phyloP scores from a whole-genome alignment of 2,329 filamentous ascomycete species.

The Aspergillus fumigatus region DNA sequence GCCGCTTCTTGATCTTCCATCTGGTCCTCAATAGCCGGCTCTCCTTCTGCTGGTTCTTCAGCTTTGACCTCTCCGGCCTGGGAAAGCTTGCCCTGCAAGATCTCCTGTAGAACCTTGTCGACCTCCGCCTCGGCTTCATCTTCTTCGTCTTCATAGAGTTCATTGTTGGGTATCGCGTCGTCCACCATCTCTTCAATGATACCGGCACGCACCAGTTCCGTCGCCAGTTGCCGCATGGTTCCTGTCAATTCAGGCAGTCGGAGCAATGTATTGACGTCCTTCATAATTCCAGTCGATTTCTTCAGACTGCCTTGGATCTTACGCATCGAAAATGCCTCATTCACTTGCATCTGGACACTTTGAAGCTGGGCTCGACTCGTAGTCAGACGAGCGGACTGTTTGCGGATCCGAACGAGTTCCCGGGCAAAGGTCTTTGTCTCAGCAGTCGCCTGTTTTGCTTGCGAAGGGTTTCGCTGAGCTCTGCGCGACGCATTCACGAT shows the following conservation, averaged over 20 bases:
- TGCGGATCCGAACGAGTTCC: constrained; percentile 79
- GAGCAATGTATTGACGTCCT: constrained; percentile 85
- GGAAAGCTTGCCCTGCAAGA: constrained; percentile 75
- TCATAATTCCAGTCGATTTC: constrained; percentile 88
- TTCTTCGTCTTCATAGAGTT: constrained; percentile 64
- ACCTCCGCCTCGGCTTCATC: constrained; percentile 81
- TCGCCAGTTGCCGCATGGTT: constrained; percentile 83
- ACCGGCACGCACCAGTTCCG: constrained; percentile 87
- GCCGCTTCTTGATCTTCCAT: constrained; percentile 85
- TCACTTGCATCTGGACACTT: constrained; percentile 95
- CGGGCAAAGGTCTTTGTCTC: constrained; percentile 85
- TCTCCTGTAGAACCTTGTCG: constrained; percentile 86
- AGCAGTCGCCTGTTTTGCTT: constrained; percentile 70
- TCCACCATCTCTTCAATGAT: constrained; percentile 98
- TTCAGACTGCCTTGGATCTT: constrained; percentile 93
- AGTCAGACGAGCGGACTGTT: constrained; percentile 66
- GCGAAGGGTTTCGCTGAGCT: constrained; percentile 72
- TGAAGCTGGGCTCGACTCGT: constrained; percentile 89
- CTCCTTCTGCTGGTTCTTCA: constrained; percentile 47
- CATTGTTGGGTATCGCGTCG: constrained; percentile 72
- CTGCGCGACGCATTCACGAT: constrained; percentile 81
- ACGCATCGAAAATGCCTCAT: constrained; percentile 89
- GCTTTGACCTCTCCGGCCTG: constrained; percentile 59
- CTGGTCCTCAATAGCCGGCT: constrained; percentile 59
- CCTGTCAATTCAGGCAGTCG: constrained; percentile 78